Conservation (phyloP, 2,329 filamentous ascomycete genomes). For the Ophiostoma angusticollis region DNA sequence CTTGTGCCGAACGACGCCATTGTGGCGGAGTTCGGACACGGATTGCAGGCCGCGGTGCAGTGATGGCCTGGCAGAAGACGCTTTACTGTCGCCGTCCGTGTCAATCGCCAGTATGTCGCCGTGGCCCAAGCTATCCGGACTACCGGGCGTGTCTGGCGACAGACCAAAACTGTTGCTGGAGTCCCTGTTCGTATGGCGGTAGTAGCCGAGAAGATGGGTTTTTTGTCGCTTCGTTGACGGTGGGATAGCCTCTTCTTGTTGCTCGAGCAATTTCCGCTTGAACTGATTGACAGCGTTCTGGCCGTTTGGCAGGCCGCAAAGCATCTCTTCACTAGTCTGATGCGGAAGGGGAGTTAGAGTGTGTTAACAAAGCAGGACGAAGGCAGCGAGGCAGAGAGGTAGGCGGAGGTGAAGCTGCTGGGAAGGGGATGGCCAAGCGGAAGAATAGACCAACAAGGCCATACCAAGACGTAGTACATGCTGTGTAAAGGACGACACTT, state of each 20-base stretch:
- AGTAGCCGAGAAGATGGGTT: no score
- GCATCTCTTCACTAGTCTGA: slow-evolving; percentile 3
- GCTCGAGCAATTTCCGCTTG: slow-evolving; percentile 3
- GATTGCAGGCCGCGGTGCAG: slow-evolving; percentile 3
- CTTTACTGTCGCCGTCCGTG: slow-evolving; percentile 1
- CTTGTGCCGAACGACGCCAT: slow-evolving; percentile 7
- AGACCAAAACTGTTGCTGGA: neutral
- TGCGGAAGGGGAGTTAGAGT: neutral
- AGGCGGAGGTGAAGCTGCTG: no score
- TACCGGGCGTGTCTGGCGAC: neutral
- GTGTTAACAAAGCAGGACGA: neutral
- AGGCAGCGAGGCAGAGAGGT: neutral
- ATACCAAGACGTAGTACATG: no score
- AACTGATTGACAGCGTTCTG: slow-evolving; percentile 7
- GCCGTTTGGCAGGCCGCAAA: slow-evolving; percentile 13
- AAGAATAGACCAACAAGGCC: no score
- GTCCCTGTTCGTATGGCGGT: slow-evolving; percentile 6
- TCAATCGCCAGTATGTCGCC: slow-evolving; percentile 4
- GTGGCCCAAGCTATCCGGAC: neutral
- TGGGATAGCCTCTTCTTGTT: slow-evolving; percentile 4
- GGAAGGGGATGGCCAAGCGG: no score
- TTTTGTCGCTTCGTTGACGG: no score
- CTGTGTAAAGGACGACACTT: no score
- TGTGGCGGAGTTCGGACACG: neutral
- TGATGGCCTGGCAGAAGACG: neutral